phyloP scores from a whole-genome alignment of 2,329 filamentous ascomycete species.

The Apiospora saccharicola region DNA sequence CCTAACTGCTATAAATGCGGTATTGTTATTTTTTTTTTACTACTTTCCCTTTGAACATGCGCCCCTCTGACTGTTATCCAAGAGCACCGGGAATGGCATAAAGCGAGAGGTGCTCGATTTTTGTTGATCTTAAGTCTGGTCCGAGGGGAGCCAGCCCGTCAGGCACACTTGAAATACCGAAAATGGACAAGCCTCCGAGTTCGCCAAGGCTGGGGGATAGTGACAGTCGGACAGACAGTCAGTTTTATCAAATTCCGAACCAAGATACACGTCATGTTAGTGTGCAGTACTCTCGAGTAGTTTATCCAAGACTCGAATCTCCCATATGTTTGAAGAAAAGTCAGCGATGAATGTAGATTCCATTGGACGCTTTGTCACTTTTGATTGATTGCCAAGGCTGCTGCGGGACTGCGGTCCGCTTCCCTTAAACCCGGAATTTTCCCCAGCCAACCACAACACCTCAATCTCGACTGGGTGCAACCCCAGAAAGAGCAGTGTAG shows the following conservation, averaged over 20 bases:
- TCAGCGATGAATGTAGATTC: background rate
- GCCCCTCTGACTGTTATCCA: background rate
- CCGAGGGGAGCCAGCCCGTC: constrained; percentile 11
- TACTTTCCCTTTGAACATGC: background rate
- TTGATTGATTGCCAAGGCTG: constrained; percentile 8
- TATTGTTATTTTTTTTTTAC: too few species aligned
- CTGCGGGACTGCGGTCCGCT: constrained; percentile 9
- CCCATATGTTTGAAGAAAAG: background rate
- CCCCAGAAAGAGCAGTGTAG: background rate
- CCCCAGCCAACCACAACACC: constrained; percentile 1
- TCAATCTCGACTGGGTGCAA: constrained; percentile 17
- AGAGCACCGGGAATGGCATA: background rate
- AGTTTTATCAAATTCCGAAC: background rate
- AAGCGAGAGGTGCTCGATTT: background rate
- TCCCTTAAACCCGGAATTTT: background rate
- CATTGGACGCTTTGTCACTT: background rate
- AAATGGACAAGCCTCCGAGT: background rate
- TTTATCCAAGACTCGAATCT: background rate
- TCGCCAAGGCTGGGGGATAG: background rate
- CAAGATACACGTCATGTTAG: background rate
- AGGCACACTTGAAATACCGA: background rate
- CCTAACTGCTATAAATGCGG: background rate
- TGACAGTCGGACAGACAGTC: background rate
- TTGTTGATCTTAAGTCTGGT: background rate
- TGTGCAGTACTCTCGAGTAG: background rate